Conservation (phyloP, 306 rosid species). For the Neltuma alba region DNA sequence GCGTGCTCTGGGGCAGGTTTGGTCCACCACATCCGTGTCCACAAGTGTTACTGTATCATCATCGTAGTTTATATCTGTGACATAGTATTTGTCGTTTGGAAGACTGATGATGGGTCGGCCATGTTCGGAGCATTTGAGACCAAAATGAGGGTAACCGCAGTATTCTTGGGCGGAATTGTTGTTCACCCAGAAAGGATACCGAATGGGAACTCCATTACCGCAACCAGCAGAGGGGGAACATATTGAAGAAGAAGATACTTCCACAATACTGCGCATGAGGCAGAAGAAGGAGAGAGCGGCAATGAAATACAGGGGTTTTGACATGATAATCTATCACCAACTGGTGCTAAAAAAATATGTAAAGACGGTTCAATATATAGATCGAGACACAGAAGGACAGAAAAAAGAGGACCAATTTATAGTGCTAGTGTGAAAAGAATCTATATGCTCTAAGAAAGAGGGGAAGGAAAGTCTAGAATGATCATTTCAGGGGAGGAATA, state of each 20-base stretch:
- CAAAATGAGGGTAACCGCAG: slow-evolving; percentile 47
- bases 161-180: not conserved
- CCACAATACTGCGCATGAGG: slow-evolving; percentile 20
- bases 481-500: not conserved
- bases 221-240: slow-evolving; percentile 23
- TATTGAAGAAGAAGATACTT: not conserved
- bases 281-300: slow-evolving; percentile 24
- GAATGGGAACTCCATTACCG: slow-evolving; percentile 28
- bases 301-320: not conserved
- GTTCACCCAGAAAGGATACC: slow-evolving; percentile 42
- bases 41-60: slow-evolving; percentile 33
- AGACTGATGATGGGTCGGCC: slow-evolving; percentile 11
- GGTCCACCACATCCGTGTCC: slow-evolving; percentile 39
- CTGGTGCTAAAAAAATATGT: not conserved
- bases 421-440: slow-evolving; percentile 38
- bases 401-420: not conserved
- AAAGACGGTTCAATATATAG: not conserved
- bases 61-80: slow-evolving; percentile 32
- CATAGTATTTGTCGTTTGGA: slow-evolving; percentile 31
- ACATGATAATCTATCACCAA: slow-evolving; percentile 25
- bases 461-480: not conserved
- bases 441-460: not conserved
- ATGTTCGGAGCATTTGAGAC: slow-evolving; percentile 18
- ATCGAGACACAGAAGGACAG: not conserved
- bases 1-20: slow-evolving; percentile 39